Evolutionary conservation across 2,329 filamentous ascomycete species (phyloP), one percentile per base, ranked within the genome.

Genomic region (Pleoardoris graminearum): DNA sequence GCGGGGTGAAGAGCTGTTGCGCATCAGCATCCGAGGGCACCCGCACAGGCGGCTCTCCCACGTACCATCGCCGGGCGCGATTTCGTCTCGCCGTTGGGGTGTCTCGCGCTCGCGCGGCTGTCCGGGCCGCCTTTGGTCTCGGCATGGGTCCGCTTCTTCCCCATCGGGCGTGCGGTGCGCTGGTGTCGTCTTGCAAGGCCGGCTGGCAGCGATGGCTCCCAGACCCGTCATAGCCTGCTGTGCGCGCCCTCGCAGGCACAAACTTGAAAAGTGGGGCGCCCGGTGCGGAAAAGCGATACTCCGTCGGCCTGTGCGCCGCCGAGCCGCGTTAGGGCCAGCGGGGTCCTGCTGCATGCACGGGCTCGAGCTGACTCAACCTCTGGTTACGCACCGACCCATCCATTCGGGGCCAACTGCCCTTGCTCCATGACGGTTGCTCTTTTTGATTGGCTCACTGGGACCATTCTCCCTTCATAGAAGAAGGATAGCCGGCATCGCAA

Each of bases 1-100:
- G 80, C 47, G 85, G 84, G 57, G 79, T 76, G 63, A 88, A 80
- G 35, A 77, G 72, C 84, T 86, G 33, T 54, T 32, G 45, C 44
- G 39, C 41, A 52, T 73, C 53, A 69, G 66, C 51, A 50, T 12
- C 17, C 42, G 54, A 58, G 35, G 27, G 17, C 7, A 19, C 36
- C 17, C 4, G 35, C 54, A 53, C 37, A 14, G 17, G 29, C 43
- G 33, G 12, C 19, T 10, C 25, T 30, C 30, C 4, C 4, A 27
- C 67, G 32, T 66, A 75, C 72, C 66, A 74, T 58, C 19, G 58
- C 57, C 33, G 68, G 67, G 53, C 66, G 51, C 52, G 58, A 62
- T 50, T 60, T 60, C 38, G 48, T 53, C 37, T 78, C 66, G 51
- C 65, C 66, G 50, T 63, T 60, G 48, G 62, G 61, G 58, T 60